Percentiles rank a stretch among this genome's conserved stretches.
Conservation (phyloP, 148 eudicot genomes). For the Rhododendron vialii region DNA sequence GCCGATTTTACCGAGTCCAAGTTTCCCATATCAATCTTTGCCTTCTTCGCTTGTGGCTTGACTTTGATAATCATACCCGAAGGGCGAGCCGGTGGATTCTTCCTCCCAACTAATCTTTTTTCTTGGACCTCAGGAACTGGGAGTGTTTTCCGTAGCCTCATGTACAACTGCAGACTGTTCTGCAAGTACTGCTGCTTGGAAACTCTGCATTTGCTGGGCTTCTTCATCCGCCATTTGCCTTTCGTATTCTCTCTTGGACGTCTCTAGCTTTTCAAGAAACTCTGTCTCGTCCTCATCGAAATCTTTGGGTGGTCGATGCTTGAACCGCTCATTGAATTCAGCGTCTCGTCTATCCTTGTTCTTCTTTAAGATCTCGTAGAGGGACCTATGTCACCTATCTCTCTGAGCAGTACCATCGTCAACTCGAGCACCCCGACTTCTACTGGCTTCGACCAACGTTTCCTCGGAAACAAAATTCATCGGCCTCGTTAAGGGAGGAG, state of each 20-base stretch:
- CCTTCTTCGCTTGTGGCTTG: constrained; percentile 74
- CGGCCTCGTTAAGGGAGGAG: constrained; percentile 43
- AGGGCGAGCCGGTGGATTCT: constrained; percentile 41
- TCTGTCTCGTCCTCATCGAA: no score
- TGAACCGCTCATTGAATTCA: no score
- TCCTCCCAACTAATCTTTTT: constrained; percentile 30
- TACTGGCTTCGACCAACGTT: constrained; percentile 73
- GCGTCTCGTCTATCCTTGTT: constrained; percentile 90
- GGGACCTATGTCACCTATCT: constrained; percentile 83
- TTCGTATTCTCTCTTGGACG: constrained; percentile 77
- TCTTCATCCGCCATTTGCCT: constrained; percentile 73
- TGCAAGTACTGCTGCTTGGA: constrained; percentile 37
- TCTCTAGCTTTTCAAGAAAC: no score
- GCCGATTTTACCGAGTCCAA: constrained; percentile 5
- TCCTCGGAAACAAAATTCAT: constrained; percentile 82
- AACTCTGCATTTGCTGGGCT: constrained; percentile 62
- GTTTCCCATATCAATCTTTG: constrained; percentile 40
- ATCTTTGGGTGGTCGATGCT: no score
- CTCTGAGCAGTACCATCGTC: constrained; percentile 98
- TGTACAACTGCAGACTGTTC: constrained; percentile 36
- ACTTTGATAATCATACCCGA: constrained; percentile 59
- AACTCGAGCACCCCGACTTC: constrained; percentile 65
- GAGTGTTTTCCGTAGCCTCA: constrained; percentile 27
- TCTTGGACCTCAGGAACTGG: constrained; percentile 36
- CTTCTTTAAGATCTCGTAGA: constrained; percentile 84